Evolutionary conservation across 2,329 filamentous ascomycete genomes (phyloP).

Genomic region (Cytospora paraplurivora): DNA sequence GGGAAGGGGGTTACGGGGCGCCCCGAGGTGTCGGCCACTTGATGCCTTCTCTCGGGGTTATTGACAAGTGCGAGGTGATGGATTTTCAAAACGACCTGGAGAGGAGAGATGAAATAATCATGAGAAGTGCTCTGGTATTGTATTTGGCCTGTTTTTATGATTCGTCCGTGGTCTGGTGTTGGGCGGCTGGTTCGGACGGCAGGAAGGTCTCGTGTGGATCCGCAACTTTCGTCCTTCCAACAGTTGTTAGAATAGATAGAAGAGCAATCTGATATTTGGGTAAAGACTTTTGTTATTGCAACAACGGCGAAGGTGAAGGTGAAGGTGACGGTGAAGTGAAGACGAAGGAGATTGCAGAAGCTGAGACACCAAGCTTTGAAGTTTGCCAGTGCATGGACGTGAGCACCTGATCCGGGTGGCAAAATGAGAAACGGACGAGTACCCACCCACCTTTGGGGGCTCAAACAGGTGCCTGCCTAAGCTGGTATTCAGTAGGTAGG

Average conservation of each 20-base stretch:
- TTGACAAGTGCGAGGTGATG: background rate
- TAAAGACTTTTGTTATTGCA: background rate
- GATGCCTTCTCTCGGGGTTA: background rate
- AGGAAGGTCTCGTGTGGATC: background rate
- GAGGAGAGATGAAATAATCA: background rate
- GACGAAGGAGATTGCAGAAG: background rate
- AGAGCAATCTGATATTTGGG: conserved; percentile 7
- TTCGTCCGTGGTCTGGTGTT: background rate
- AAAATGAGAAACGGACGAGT: too few relatives aligned
- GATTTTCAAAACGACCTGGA: too few relatives aligned
- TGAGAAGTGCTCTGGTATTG: background rate
- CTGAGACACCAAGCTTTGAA: too few relatives aligned
- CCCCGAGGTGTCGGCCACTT: background rate
- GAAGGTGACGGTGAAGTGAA: conserved; percentile 8
- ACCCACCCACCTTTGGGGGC: too few relatives aligned
- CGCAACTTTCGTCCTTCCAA: background rate
- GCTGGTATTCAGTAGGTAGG: too few relatives aligned
- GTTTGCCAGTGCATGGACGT: too few relatives aligned
- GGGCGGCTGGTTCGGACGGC: background rate
- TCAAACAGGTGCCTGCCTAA: too few relatives aligned
- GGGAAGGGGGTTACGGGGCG: background rate
- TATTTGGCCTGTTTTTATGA: too few relatives aligned
- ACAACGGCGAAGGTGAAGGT: background rate
- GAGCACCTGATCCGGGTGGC: too few relatives aligned
- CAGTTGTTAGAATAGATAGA: conserved; percentile 2